Evolutionary conservation across 73 alveolate genomes (phyloP), one percentile per base, ranked within the genome.

Genomic region (Effrenium voratum): DNA sequence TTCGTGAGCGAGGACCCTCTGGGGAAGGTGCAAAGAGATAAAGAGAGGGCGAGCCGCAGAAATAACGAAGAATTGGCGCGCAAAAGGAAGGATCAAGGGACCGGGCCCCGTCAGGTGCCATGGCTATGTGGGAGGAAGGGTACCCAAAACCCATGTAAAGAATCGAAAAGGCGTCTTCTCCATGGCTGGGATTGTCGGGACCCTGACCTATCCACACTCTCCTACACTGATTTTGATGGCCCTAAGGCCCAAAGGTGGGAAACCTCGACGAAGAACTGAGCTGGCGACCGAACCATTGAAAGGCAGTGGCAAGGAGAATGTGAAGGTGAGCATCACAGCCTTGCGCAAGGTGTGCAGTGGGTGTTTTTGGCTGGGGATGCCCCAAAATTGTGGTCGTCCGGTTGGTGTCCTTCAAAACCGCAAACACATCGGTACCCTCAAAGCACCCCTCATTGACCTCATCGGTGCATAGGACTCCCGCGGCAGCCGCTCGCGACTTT

Each of bases 301-400:
- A 1, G 93, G 63, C 22, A 85, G 93, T 24, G 93, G 93, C 41
- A 85, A 32, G 30, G 93, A 85, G 72, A 85, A 85, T 30, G 93
- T 59, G 15, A 85, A n/a, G 81, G 60, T 85, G 45, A 85, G 80
- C 40, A 81, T 85, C 50, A 85, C 93, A 46, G 72, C 52, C 93
- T 85, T 32, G 28, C 22, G 68, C 30, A 22, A 10, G 22, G 68
- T 13, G 68, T 55, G 10, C 22, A 22, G 30, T 22, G 22, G 68
- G 10, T 55, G 68, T 55, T 55, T 55, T 13, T 10, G 68, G 68
- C 22, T 55, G 10, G 22, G 68, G 68, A 22, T 55, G 28, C 75
- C 75, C 77, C n/a, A 16, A 5, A 2, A 34, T 40, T 19, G 8
- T 52, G 63, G 63, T 8, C 19, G 26, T 8, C 63, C 8, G 63